Evolutionary conservation across 108 stramenopile species (phyloP), one percentile per base, ranked within the genome.

Genomic region (Cyclotella choctawhatcheeana): DNA sequence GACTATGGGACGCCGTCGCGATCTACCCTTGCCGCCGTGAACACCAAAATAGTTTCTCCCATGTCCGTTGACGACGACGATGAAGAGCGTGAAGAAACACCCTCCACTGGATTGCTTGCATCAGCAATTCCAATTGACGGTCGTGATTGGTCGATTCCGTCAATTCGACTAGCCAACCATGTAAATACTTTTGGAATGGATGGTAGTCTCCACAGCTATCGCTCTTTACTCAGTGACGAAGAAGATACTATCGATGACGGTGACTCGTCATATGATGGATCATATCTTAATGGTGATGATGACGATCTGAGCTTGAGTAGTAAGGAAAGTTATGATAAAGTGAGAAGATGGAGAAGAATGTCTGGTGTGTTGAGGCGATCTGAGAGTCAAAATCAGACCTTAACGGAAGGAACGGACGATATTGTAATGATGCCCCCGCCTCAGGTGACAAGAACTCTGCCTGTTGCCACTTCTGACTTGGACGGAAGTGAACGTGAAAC

Each of bases 141-240:
- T 64, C 75, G 70, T 24, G 59, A 81, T 24, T 81, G 76, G 63
- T 81, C 80, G 52, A 81, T 81, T 40, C 80, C 80, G 12, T 81
- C 80, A 45, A 81, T 81, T 26, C 74, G 75, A 31, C 74, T 81
- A 31, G 80, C 80, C 55, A 76, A 76, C 58, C 74, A 63, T 34
- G 45, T 81, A 17, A 44, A 48, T 18, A 25, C 63, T 13, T 64
- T 22, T 4, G 66, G 31, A 3, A 31, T 48, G 59, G 71, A 71
- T 62, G 32, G 34, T 6, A 58, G 55, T 58, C 5, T 69, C 7
- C 16, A 27, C 25, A 58, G 64, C 40, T 69, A 69, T 69, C 68
- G 35, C 58, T 50, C 40, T 22, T 45, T 61, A 4, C 44, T 76
- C 37, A 74, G 73, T 45, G 73, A 74, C 16, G 73, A 74, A 21